Conservation (phyloP, 1,284 basidiomycete species). For the Leccinum pallidistipes region DNA sequence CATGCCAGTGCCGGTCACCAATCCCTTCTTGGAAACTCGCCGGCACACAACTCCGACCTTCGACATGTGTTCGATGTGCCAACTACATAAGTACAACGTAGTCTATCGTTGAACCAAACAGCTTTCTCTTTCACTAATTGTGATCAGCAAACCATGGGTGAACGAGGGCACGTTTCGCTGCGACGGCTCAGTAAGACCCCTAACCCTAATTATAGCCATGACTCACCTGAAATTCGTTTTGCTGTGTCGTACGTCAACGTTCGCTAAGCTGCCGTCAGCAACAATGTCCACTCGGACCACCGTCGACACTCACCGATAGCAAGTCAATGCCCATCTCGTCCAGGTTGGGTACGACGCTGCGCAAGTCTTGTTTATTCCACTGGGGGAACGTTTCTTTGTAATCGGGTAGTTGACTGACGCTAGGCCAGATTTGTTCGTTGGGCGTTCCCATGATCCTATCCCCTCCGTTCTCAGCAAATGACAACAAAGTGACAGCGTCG, state of each 20-base stretch:
- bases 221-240: constrained; percentile 86
- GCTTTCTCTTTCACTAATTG: constrained; percentile 26
- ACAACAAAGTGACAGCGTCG: not conserved
- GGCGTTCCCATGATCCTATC: constrained; percentile 93
- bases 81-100: constrained; percentile 23
- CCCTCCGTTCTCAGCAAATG: constrained; percentile 10
- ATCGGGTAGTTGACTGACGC: constrained; percentile 86
- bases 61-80: not conserved
- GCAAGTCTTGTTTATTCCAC: constrained; percentile 78
- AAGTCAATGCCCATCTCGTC: constrained; percentile 79
- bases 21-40: constrained; percentile 27
- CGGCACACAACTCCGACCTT: constrained; percentile 14
- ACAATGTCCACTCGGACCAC: constrained; percentile 1
- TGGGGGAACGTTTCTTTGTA: constrained; percentile 98
- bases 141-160: constrained; percentile 81
- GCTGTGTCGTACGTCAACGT: constrained; percentile 93
- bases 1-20: constrained; percentile 14
- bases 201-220: constrained; percentile 3
- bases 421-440: constrained; percentile 90
- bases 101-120: constrained; percentile 15
- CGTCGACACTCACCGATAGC: constrained; percentile 55
- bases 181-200: constrained; percentile 12
- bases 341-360: constrained; percentile 63
- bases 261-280: constrained; percentile 42
- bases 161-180: constrained; percentile 82